phyloP scores from a whole-genome alignment of 805 yeast genomes.

The Nakazawaea sp. region DNA sequence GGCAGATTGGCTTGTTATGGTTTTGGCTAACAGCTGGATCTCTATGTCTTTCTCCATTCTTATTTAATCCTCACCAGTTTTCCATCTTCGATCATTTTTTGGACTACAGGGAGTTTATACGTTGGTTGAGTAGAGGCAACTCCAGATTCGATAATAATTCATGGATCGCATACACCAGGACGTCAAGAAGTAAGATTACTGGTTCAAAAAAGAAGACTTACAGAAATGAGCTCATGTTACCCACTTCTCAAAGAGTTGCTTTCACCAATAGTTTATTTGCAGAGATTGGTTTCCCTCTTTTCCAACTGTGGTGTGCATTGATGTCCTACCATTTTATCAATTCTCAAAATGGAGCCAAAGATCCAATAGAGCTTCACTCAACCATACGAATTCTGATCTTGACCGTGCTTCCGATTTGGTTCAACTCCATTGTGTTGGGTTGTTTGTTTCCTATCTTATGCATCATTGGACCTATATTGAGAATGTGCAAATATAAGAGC shows the following conservation, averaged over 20 bases:
- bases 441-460: slow-evolving; percentile 29
- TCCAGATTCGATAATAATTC: slow-evolving; percentile 58
- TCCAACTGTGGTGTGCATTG: slow-evolving; percentile 62
- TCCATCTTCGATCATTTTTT: slow-evolving; percentile 37
- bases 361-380: slow-evolving; percentile 46
- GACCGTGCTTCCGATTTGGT: slow-evolving; percentile 39
- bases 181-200: slow-evolving; percentile 80
- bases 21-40: slow-evolving; percentile 44
- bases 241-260: slow-evolving; percentile 67
- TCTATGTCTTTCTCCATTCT: slow-evolving; percentile 40
- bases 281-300: slow-evolving; percentile 68
- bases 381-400: slow-evolving; percentile 54
- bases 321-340: slow-evolving; percentile 76
- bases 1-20: slow-evolving; percentile 68
- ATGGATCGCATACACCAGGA: slow-evolving; percentile 73
- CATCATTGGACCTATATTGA: slow-evolving; percentile 27
- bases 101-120: slow-evolving; percentile 41
- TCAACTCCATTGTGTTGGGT: slow-evolving; percentile 27
- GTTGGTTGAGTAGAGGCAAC: slow-evolving; percentile 84
- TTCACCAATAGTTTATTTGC: slow-evolving; percentile 68
- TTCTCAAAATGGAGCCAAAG: slow-evolving; percentile 74
- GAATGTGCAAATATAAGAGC: slow-evolving; percentile 20
- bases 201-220: slow-evolving; percentile 81
- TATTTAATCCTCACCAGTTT: slow-evolving; percentile 51
- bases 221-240: slow-evolving; percentile 35